phyloP scores from a whole-genome alignment of 495 filamentous ascomycete species.

The Amniculicola lignicola region DNA sequence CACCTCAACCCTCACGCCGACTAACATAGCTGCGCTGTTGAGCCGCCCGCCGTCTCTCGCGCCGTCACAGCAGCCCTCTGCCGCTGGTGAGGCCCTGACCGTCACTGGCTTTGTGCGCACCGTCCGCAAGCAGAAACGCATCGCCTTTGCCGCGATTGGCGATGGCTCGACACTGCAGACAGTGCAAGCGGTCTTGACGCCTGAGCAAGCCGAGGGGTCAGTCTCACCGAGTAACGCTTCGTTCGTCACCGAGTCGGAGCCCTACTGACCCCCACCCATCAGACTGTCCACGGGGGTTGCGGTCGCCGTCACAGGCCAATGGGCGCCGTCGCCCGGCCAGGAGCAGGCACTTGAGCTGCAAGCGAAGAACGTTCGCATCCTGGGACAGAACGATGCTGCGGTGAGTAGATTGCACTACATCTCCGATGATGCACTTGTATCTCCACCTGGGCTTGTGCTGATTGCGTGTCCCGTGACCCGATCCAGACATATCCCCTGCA shows the following conservation, averaged over 20 bases:
- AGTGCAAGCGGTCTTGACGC: constrained; percentile 77
- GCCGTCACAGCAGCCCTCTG: constrained; percentile 5
- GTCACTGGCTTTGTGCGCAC: constrained; percentile 80
- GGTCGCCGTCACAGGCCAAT: constrained; percentile 73
- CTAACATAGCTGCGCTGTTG: constrained; percentile 35
- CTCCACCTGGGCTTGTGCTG: constrained; percentile 6
- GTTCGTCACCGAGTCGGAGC: neutral
- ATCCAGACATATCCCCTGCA: constrained; percentile 81
- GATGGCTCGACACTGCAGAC: constrained; percentile 81
- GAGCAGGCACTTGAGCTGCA: constrained; percentile 79
- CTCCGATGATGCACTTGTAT: constrained; percentile 26
- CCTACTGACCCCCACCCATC: constrained; percentile 10
- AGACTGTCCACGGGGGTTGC: constrained; percentile 79
- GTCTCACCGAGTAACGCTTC: too few species aligned
- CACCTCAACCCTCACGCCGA: constrained; percentile 24
- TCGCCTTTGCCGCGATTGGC: constrained; percentile 77
- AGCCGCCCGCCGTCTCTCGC: neutral
- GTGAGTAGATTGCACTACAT: constrained; percentile 49
- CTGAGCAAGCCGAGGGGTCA: constrained; percentile 73
- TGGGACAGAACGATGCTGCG: constrained; percentile 74
- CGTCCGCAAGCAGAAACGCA: constrained; percentile 78
- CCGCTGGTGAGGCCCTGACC: constrained; percentile 43
- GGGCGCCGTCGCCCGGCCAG: constrained; percentile 69
- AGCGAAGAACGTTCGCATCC: constrained; percentile 60
- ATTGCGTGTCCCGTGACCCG: constrained; percentile 8